A percentile compares a stretch with the other conserved stretches of the same genome.
phyloP scores from a whole-genome alignment of 2,329 filamentous ascomycete species.

The Amphichorda felina region DNA sequence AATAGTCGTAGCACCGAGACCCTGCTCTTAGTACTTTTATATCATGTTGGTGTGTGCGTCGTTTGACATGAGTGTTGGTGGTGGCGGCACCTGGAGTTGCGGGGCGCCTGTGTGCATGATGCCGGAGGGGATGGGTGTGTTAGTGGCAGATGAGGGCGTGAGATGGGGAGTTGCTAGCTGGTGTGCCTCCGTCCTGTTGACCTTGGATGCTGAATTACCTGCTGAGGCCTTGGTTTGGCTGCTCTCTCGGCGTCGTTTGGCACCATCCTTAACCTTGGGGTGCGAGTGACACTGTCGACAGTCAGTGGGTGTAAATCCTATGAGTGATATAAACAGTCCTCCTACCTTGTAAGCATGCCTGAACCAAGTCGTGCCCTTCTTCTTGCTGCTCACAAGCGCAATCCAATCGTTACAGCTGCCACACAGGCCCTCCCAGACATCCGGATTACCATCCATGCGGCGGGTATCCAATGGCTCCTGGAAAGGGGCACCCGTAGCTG shows the following conservation, averaged over 20 bases:
- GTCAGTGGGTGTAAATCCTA: constrained; percentile 9
- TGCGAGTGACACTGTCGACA: constrained; percentile 53
- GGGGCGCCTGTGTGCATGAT: not conserved
- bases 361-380: constrained; percentile 90
- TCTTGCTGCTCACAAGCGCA: constrained; percentile 71
- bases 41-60: constrained; percentile 5
- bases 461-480: constrained; percentile 65
- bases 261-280: constrained; percentile 58
- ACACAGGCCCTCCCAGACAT: constrained; percentile 72
- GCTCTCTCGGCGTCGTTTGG: constrained; percentile 55
- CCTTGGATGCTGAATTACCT: not conserved
- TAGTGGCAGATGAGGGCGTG: constrained; percentile 15
- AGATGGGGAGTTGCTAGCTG: constrained; percentile 26
- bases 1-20: not conserved
- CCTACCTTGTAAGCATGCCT: constrained; percentile 76
- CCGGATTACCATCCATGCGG: constrained; percentile 68
- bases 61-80: constrained; percentile 4
- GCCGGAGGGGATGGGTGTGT: constrained; percentile 11
- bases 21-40: not conserved
- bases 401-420: constrained; percentile 74
- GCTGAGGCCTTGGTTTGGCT: constrained; percentile 25
- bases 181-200: constrained; percentile 4
- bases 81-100: constrained; percentile 1
- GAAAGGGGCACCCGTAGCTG: constrained; percentile 67
- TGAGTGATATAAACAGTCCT: constrained; percentile 6